Conservation (phyloP, 1,284 basidiomycete genomes). For the Gomphus bonarii region DNA sequence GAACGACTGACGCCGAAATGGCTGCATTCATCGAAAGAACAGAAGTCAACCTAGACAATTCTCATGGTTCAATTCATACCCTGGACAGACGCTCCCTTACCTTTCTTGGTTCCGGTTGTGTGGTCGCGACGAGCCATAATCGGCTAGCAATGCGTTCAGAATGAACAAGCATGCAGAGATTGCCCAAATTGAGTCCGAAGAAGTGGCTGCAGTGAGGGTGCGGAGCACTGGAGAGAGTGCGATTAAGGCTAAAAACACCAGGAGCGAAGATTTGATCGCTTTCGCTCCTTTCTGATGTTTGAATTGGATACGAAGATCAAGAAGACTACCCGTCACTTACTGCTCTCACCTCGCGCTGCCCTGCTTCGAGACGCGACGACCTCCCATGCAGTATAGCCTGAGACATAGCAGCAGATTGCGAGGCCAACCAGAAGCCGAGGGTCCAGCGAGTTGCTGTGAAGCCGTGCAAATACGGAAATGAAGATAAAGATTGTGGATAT, state of each 20-base stretch:
- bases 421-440: conserved; percentile 62
- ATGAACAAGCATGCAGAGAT: conserved; percentile 60
- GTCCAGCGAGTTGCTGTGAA: conserved; percentile 55
- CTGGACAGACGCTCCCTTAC: conserved; percentile 1
- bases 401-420: conserved; percentile 47
- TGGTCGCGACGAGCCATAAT: conserved; percentile 39
- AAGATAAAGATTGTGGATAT: conserved; percentile 75
- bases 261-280: conserved; percentile 61
- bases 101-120: conserved; percentile 28
- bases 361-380: conserved; percentile 31
- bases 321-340: conserved; percentile 1
- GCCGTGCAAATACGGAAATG: conserved; percentile 66
- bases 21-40: conserved; percentile 93
- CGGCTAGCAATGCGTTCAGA: conserved; percentile 54
- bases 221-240: conserved; percentile 86
- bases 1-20: conserved; percentile 86
- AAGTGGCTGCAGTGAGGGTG: conserved; percentile 90
- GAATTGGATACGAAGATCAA: background rate
- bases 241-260: conserved; percentile 83
- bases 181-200: conserved; percentile 96
- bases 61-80: conserved; percentile 13
- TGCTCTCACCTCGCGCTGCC: background rate
- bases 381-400: conserved; percentile 56
- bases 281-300: conserved; percentile 41
- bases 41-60: conserved; percentile 58